These are phyloP conservation scores for Musa balbisiana DNA, from an alignment of 202 grass and related monocot genomes.

Conservation along the genomic window DNA sequence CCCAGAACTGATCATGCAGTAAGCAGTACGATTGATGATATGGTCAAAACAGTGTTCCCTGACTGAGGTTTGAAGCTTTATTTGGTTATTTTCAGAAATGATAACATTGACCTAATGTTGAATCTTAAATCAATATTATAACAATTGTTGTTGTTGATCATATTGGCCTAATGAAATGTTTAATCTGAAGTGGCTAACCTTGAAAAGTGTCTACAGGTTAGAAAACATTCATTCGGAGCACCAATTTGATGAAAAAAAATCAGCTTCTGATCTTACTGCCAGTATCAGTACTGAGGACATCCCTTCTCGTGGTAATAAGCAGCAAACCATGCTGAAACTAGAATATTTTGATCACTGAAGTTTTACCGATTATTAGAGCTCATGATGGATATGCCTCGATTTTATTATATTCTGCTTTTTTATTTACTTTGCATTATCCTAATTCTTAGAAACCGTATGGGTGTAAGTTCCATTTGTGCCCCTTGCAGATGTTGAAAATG, in stretches of 20 bases:
- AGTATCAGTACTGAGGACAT: neutral
- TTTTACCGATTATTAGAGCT: neutral
- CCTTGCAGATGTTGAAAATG: neutral
- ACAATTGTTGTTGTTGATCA: too few relatives aligned
- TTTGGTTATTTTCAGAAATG: neutral
- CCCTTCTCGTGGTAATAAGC: neutral
- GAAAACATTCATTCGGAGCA: neutral
- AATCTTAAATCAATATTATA: too few relatives aligned
- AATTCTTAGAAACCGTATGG: too few relatives aligned
- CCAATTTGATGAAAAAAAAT: neutral
- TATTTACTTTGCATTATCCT: neutral
- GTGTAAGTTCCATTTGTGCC: neutral
- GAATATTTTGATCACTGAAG: neutral
- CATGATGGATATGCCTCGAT: neutral
- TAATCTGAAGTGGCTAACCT: neutral
- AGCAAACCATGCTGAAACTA: neutral
- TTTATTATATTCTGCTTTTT: neutral
- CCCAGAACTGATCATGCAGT: neutral
- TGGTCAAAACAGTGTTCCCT: neutral
- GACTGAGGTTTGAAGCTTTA: conserved; percentile 8
- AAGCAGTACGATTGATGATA: neutral
- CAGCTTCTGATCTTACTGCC: neutral
- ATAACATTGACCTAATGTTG: neutral
- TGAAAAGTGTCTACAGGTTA: neutral
- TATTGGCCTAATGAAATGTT: neutral